phyloP scores from a whole-genome alignment of 805 yeast genomes.

The Sugiyamaella smithiae region DNA sequence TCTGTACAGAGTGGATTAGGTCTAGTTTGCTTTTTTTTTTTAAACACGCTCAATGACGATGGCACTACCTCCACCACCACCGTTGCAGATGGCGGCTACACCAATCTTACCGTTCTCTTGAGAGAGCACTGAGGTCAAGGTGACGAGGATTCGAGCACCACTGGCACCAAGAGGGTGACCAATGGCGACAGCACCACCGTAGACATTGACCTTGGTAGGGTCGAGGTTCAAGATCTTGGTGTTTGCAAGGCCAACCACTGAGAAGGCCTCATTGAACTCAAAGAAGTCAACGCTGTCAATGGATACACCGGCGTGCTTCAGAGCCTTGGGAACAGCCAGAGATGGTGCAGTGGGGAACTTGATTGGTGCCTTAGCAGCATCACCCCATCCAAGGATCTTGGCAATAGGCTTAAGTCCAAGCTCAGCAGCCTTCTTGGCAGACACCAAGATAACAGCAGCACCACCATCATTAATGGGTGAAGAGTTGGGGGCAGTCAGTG shows the following conservation, averaged over 20 bases:
- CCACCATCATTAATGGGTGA: slow-evolving; percentile 97
- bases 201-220: slow-evolving; percentile 73
- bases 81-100: slow-evolving; percentile 95
- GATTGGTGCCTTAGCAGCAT: slow-evolving; percentile 92
- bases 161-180: slow-evolving; percentile 96
- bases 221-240: slow-evolving; percentile 61
- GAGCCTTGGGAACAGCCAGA: slow-evolving; percentile 92
- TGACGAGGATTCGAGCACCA: slow-evolving; percentile 90
- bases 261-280: slow-evolving; percentile 97
- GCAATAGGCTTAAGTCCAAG: slow-evolving; percentile 87
- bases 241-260: slow-evolving; percentile 94
- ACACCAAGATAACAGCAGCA: slow-evolving; percentile 87
- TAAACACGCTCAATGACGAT: slow-evolving; percentile 74
- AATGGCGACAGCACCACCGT: slow-evolving; percentile 95
- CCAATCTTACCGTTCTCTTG: slow-evolving; percentile 91
- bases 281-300: slow-evolving; percentile 76
- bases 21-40: neutral
- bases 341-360: slow-evolving; percentile 97
- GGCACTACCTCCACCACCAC: slow-evolving; percentile 99
- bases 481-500: slow-evolving; percentile 96
- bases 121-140: slow-evolving; percentile 70
- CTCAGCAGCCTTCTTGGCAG: slow-evolving; percentile 81
- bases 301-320: slow-evolving; percentile 74
- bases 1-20: neutral
- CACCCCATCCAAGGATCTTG: slow-evolving; percentile 92